Evolutionary conservation across 805 yeast species (phyloP), one percentile per base, ranked within the genome.

Genomic region (Yarrowia divulgata): DNA sequence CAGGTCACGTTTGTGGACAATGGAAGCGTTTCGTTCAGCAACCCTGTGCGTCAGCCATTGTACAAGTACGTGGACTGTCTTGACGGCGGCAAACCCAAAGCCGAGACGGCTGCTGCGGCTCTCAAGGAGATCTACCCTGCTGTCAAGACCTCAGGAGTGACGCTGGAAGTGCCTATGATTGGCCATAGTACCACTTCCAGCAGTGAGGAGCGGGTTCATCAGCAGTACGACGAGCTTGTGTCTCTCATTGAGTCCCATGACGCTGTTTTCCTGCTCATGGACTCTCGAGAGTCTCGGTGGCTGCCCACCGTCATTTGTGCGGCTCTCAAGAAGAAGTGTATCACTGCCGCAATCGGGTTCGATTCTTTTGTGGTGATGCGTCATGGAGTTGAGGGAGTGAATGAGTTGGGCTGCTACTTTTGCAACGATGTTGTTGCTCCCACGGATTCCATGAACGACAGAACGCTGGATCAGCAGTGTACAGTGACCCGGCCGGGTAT

Each of bases 401-500:
- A 70, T 6, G 70, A 72, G 34, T 78, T 93, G 52, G 99, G 99
- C 0, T 95, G 99, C 77, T 95, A 95, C 79, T 95, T 90, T 78
- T 95, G 99, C 78, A 91, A 92, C 76, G 99, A 95, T 76, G 93
- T 95, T 9, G 92, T 92, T 67, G 98, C 98, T 0, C 99, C 99
- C 0, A 82, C 87, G 1, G 97, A 95, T 76, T 89, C 97, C 70
- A 79, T 91, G n/a, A 83, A 91, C 0, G 97, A 93, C 75, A 83
- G 97, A 66, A 90, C 98, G 0, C 80, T 95, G 69, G 99, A 95
- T 79, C 98, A 95, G 78, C 95, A 95, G 98, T 95, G 99, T 76
- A 95, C 99, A 0, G 99, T 95, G 0, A 95, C 99, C 0, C 82
- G 99, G 49, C 98, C 99, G 0, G 99, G 99, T 0, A 93, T 90